Evolutionary conservation across 2,329 filamentous ascomycete genomes (phyloP), one percentile per base, ranked within the genome.

Genomic region (Fulvia fulva): DNA sequence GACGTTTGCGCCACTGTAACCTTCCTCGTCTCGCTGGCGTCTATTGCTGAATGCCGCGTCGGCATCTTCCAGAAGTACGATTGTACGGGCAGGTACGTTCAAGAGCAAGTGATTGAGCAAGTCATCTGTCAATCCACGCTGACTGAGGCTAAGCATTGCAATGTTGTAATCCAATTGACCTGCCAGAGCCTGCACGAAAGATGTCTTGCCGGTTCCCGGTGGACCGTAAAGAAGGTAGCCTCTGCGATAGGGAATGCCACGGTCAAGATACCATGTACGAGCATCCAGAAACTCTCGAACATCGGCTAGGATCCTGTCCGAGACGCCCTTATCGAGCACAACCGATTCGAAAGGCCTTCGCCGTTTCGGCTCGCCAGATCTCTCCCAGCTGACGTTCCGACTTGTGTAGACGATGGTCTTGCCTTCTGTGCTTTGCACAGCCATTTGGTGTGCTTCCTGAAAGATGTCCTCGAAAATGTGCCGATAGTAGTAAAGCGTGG

Each of bases 141-240:
- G 90, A 74, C 89, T 94, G 28, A 97, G 82, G 67, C 96, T 96
- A 64, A 97, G 81, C 76, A 96, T 92, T 53, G 92, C 91, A 66
- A 97, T 94, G 67, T 90, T 90, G 73, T 93, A 96, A 71, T 96
- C 90, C 57, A 97, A 76, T 69, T 94, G 87, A n/a, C 91, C 93
- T 0, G 94, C 94, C 44, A 99, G 78, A 0, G 94, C 92, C 74
- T 97, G 91, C 62, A 99, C 97, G 67, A 99, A 97, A 0, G 91
- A 96, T 60, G 89, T 97, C 78, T 96, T 97, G 34, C 91, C 95
- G 44, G 89, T 96, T 0, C 66, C 67, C 19, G 66, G 65, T 0
- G 89, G 89, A 0, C 90, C 90, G 63, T 91, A 79, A 6, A 94
- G 82, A 0, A 94, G 81, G 66, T 93, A 94, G 0, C 90, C 93